These are phyloP conservation scores for Massarina eburnea DNA, from an alignment of 2,329 filamentous ascomycete species.

Conservation along the genomic window DNA sequence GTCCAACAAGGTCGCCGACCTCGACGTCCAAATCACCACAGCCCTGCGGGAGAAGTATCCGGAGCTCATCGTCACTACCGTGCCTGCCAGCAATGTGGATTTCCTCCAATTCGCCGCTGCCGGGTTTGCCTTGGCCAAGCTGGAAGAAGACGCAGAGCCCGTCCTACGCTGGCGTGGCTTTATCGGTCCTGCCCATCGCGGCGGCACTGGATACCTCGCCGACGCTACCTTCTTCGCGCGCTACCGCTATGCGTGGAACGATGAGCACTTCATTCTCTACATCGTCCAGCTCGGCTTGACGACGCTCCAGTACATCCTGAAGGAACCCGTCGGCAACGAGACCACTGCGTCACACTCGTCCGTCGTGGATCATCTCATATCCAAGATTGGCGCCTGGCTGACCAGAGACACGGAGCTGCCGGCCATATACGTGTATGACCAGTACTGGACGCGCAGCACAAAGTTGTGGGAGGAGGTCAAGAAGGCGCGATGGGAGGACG, in stretches of 20 bases:
- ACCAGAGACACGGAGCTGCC: conserved; percentile 30
- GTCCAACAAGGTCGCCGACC: conserved; percentile 40
- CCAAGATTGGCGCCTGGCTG: conserved; percentile 43
- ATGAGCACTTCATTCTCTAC: conserved; percentile 46
- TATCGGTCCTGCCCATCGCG: conserved; percentile 30
- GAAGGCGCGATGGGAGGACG: conserved; percentile 49
- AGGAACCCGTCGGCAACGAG: conserved; percentile 38
- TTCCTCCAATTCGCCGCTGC: conserved; percentile 47
- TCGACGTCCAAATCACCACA: conserved; percentile 44
- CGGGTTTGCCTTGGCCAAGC: conserved; percentile 42
- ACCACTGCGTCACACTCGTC: conserved; percentile 36
- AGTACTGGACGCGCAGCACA: conserved; percentile 44
- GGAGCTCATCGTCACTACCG: conserved; percentile 42
- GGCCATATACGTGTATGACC: conserved; percentile 49
- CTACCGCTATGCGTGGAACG: conserved; percentile 43
- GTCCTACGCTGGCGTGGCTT: conserved; percentile 44
- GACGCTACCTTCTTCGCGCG: conserved; percentile 45
- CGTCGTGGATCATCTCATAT: conserved; percentile 42
- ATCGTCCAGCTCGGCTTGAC: conserved; percentile 24
- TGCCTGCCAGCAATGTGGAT: conserved; percentile 41
- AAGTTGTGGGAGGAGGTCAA: conserved; percentile 44
- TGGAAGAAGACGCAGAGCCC: conserved; percentile 43
- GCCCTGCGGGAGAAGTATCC: conserved; percentile 41
- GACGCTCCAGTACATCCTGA: conserved; percentile 44
- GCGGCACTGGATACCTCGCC: conserved; percentile 35